These are phyloP conservation scores for Aureobasidium sp. DNA, from an alignment of 2,329 filamentous ascomycete species.

Conservation along the genomic window DNA sequence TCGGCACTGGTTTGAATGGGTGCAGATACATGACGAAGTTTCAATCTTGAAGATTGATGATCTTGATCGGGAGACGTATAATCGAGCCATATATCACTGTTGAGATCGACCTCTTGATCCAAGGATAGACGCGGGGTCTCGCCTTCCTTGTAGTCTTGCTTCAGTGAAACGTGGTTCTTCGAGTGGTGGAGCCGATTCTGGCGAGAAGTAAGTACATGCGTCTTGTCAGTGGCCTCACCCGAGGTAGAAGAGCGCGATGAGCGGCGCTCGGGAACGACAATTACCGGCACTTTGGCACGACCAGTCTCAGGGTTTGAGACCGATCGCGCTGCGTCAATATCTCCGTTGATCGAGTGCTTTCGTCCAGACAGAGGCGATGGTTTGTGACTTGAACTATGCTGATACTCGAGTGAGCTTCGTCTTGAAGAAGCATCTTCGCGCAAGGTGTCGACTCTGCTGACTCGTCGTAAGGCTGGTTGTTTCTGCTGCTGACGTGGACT, in stretches of 20 bases:
- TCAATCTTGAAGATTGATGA: neutral
- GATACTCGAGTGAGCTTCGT: conserved; percentile 38
- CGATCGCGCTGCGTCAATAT: conserved; percentile 21
- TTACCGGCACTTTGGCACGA: conserved; percentile 9
- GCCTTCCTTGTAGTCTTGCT: neutral
- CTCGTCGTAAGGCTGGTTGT: conserved; percentile 43
- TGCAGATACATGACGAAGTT: conserved; percentile 13
- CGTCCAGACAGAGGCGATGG: conserved; percentile 43
- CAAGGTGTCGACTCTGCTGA: conserved; percentile 47
- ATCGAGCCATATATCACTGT: conserved; percentile 6
- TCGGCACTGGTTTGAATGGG: neutral
- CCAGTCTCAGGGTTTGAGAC: conserved; percentile 17
- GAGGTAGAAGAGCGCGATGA: neutral
- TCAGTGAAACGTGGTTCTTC: neutral
- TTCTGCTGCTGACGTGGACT: conserved; percentile 39
- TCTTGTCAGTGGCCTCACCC: neutral
- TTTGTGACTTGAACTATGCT: conserved; percentile 47
- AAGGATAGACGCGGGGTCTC: neutral
- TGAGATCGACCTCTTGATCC: neutral
- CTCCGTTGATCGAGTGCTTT: conserved; percentile 21
- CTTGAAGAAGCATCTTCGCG: conserved; percentile 39
- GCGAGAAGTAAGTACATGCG: conserved; percentile 2
- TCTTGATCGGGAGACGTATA: neutral
- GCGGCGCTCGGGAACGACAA: conserved; percentile 13
- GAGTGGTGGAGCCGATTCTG: conserved; percentile 5